A percentile compares a stretch with the other conserved stretches of the same genome.
Conservation (phyloP, 1,284 basidiomycete genomes). For the Xerocomus minutiporus region DNA sequence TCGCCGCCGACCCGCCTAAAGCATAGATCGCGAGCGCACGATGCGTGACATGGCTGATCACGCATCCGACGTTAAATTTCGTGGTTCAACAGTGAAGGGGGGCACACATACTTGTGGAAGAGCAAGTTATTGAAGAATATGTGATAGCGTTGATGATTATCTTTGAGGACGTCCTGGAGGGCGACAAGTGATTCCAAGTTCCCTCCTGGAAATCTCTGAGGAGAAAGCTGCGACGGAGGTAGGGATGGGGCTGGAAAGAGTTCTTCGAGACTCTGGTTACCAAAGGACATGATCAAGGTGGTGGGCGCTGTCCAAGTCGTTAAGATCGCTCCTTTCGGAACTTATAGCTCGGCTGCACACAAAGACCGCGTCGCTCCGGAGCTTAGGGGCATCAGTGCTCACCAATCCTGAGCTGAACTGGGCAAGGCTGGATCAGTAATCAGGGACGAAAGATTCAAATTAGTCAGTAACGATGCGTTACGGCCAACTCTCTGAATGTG, state of each 20-base stretch:
- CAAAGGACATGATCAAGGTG: conserved; percentile 13
- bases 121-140: conserved; percentile 23
- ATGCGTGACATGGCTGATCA: conserved; percentile 40
- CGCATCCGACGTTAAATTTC: neutral
- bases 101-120: conserved; percentile 27
- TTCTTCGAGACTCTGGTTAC: conserved; percentile 9
- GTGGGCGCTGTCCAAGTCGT: neutral
- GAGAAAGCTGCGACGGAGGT: conserved; percentile 26
- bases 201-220: conserved; percentile 27
- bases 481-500: too few relatives aligned
- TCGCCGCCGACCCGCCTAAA: conserved; percentile 35
- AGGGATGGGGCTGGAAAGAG: conserved; percentile 25
- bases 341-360: neutral
- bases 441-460: neutral
- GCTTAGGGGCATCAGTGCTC: neutral
- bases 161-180: conserved; percentile 23
- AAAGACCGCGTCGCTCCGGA: neutral
- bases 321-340: neutral
- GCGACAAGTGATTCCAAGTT: conserved; percentile 18
- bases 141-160: conserved; percentile 26
- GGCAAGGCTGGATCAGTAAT: conserved; percentile 2
- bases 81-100: neutral
- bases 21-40: conserved; percentile 42
- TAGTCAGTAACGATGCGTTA: neutral
- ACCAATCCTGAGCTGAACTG: conserved; percentile 3